These are phyloP conservation scores for Paralagenidium karlingii DNA, from an alignment of 352 stramenopile genomes.

Conservation along the genomic window DNA sequence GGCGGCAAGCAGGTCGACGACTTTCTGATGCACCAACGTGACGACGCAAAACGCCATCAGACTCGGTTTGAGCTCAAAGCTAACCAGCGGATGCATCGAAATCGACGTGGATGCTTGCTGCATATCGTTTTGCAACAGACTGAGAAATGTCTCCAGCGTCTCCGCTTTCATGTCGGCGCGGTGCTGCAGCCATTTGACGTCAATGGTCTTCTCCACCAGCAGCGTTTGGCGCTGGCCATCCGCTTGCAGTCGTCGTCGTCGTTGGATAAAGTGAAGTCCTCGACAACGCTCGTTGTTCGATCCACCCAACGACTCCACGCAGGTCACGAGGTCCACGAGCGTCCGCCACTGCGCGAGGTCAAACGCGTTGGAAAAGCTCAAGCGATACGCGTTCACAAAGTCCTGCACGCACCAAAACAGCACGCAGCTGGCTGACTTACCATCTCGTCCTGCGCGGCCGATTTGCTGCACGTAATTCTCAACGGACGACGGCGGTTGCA, in stretches of 20 bases:
- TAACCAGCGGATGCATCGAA: too few species aligned
- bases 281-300: too few species aligned
- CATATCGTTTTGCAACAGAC: slow-evolving; percentile 27
- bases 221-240: too few species aligned
- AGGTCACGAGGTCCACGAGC: slow-evolving; percentile 30
- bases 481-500: slow-evolving; percentile 92
- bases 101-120: too few species aligned
- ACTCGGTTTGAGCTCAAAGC: too few species aligned
- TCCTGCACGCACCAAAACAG: slow-evolving; percentile 36
- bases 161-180: slow-evolving; percentile 60
- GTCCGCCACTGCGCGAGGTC: slow-evolving; percentile 29
- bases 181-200: slow-evolving; percentile 43
- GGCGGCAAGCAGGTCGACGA: too few species aligned
- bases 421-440: slow-evolving; percentile 52
- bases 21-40: too few species aligned
- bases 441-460: slow-evolving; percentile 91
- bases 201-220: slow-evolving; percentile 21
- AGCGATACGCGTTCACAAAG: not conserved
- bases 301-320: too few species aligned
- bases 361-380: slow-evolving; percentile 59
- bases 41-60: too few species aligned
- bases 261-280: not conserved
- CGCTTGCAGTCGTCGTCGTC: too few species aligned
- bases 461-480: slow-evolving; percentile 98
- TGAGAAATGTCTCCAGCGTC: slow-evolving; percentile 70